Base-by-base conservation (phyloP, 371 early-diverging fungal genomes). In the Circinella umbellata region DNA sequence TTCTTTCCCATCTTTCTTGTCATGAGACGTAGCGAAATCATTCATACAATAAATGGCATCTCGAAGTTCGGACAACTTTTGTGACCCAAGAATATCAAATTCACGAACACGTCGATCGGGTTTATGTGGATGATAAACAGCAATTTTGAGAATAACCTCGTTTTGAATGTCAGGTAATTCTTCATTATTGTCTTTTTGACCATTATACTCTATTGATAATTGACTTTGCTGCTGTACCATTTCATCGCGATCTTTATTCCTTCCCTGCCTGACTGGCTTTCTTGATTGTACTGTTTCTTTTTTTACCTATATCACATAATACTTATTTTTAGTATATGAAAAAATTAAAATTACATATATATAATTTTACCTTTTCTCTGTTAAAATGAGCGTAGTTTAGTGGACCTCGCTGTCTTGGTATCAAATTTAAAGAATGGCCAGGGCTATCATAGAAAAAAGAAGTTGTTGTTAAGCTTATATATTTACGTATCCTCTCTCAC, bases 31-130 rank as follows among this genome's bases (percentile, higher is more conserved):
- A 4, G 55, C 34, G 60, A 80, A 75, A 18, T 79, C 82, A 14
- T 67, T 65, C 4, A 73, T 62, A 70, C 89, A 89, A 55, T 78
- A 75, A 27, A 89, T 70, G 7, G 76, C 72, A 65, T 87, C 86
- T 38, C 88, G 79, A 17, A 89, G 59, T n/a, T 64, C 76, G 2
- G 80, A 63, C 14, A 89, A 39, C 0, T 68, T 65, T 36, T 86
- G 83, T 1, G 75, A 77, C 1, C 89, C 86, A 38, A 86, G 66
- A 2, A 87, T 64, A n/a, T 78, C 73, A 46, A 84, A 82, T 57
- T 85, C 84, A 63, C 84, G 86, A 61, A 75, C 67, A 17, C 78
- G 80, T 13, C 63, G 57, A 10, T 64, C 18, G 0, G 77, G 64
- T 15, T 63, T 76, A 1, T 64, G 17, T 47, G 79, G 72, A 47